Evolutionary conservation across 441 rosid species (phyloP).

Genomic region (Jatropha podagrica): DNA sequence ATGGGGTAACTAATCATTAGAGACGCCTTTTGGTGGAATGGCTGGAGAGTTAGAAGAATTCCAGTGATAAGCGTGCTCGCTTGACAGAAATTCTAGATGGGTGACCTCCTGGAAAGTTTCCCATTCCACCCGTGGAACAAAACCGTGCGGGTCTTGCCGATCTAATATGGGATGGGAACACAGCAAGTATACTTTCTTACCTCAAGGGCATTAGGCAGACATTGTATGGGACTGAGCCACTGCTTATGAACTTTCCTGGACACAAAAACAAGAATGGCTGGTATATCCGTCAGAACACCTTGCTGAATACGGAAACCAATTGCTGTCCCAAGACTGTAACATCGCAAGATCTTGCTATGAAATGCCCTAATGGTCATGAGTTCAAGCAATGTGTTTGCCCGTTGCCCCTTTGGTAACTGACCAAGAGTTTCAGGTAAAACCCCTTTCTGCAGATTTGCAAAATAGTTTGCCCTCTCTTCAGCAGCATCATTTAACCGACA

Average conservation of each 20-base stretch:
- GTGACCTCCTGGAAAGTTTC: too few relatives aligned
- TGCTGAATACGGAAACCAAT: constrained; percentile 81
- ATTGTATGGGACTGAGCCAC: constrained; percentile 82
- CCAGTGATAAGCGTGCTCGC: too few relatives aligned
- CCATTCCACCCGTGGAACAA: too few relatives aligned
- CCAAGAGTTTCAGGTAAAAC: constrained; percentile 87
- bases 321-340: constrained; percentile 91
- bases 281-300: constrained; percentile 71
- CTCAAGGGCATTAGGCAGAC: constrained; percentile 87
- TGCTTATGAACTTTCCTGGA: constrained; percentile 88
- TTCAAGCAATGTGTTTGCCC: constrained; percentile 84
- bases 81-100: too few relatives aligned
- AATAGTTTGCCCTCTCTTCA: constrained; percentile 83
- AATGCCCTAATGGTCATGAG: constrained; percentile 94
- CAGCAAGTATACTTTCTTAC: constrained; percentile 34
- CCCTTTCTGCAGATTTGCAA: constrained; percentile 90
- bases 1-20: too few relatives aligned
- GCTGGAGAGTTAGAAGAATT: background rate
- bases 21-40: too few relatives aligned
- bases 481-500: constrained; percentile 72
- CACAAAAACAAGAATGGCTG: constrained; percentile 94
- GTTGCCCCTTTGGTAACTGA: constrained; percentile 74
- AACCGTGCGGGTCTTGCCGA: too few relatives aligned
- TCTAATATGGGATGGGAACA: too few relatives aligned
- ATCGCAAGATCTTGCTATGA: constrained; percentile 79